Percentiles rank a stretch among this genome's conserved stretches.
Evolutionary conservation across 192 early-diverging fungal species (phyloP).

Genomic region (Linnemannia zychae): DNA sequence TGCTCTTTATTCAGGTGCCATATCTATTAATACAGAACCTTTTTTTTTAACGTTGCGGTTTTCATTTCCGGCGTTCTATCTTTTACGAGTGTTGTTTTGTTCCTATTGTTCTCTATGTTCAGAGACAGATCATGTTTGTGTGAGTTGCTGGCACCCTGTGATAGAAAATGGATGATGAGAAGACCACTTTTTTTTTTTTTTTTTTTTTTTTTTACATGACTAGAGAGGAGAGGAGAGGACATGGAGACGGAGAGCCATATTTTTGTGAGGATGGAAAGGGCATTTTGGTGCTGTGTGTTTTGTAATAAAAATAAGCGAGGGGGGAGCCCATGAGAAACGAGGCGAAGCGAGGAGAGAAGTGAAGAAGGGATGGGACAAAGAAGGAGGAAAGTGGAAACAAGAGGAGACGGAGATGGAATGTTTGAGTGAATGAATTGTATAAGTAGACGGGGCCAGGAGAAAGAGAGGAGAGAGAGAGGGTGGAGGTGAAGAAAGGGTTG

Average conservation of each 20-base stretch:
- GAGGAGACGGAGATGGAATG: background rate
- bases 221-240: background rate
- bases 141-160: background rate
- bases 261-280: background rate
- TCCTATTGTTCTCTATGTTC: background rate
- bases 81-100: background rate
- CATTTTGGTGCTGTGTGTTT: slow-evolving; percentile 5
- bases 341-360: background rate
- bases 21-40: background rate
- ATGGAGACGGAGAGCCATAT: no score
- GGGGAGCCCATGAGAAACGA: background rate
- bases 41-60: no score
- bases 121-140: background rate
- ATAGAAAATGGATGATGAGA: background rate
- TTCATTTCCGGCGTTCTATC: slow-evolving; percentile 1
- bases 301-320: background rate
- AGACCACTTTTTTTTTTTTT: background rate
- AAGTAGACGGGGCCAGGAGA: no score
- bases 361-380: background rate
- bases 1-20: background rate
- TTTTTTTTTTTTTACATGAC: background rate
- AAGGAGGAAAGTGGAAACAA: background rate
- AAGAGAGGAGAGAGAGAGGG: no score
- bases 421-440: background rate
- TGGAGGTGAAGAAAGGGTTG: background rate